Conservation (phyloP, 2,329 filamentous ascomycete genomes). For the Penicillium sp. region DNA sequence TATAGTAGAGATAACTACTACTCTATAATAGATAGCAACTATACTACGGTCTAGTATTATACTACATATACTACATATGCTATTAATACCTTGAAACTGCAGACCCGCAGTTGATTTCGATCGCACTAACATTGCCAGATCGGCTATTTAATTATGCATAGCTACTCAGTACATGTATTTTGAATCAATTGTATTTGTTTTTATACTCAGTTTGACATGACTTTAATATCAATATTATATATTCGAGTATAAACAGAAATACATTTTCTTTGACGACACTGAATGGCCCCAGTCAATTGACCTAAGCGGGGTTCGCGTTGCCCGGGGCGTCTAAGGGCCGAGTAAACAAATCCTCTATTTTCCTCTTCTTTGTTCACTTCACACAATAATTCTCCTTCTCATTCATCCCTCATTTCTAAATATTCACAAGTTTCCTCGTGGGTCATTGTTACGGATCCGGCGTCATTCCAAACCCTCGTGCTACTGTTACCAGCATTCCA, state of each 20-base stretch:
- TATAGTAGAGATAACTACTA: background rate
- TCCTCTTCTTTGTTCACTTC: background rate
- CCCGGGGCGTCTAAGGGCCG: conserved; percentile 6
- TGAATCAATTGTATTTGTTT: background rate
- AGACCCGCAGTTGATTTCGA: conserved; percentile 8
- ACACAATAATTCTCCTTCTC: background rate
- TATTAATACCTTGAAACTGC: conserved; percentile 2
- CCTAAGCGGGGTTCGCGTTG: conserved; percentile 10
- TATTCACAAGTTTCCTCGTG: background rate
- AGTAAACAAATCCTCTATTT: conserved; percentile 10
- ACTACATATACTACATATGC: background rate
- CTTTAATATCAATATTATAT: background rate
- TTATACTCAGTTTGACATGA: background rate
- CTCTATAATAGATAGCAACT: background rate
- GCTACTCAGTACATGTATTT: background rate
- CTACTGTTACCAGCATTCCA: conserved; percentile 8
- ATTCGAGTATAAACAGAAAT: background rate
- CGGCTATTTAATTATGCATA: background rate
- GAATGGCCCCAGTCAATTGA: background rate
- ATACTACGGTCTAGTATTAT: background rate
- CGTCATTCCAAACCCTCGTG: conserved; percentile 10
- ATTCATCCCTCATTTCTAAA: background rate
- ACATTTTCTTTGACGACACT: background rate
- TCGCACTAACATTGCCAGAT: conserved; percentile 1
- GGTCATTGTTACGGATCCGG: conserved; percentile 4